A percentile compares a stretch with the other conserved stretches of the same genome.
These are phyloP conservation scores for Daldinia vernicosa DNA, from an alignment of 495 filamentous ascomycete species.

Conservation along the genomic window DNA sequence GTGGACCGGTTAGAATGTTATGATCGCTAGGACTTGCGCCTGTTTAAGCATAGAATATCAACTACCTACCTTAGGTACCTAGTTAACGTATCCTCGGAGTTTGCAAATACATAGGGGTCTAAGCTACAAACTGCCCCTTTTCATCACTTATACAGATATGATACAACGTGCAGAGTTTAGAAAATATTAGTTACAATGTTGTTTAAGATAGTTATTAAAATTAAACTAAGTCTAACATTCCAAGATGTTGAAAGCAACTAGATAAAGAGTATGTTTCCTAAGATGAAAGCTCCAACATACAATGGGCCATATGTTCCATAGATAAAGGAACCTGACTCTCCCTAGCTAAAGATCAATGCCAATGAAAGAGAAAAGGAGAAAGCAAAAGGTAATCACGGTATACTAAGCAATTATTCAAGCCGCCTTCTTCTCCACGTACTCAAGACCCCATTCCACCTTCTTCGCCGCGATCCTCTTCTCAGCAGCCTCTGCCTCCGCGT, in stretches of 20 bases:
- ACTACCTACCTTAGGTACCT: no score
- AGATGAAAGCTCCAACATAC: no score
- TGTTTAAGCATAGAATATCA: not conserved
- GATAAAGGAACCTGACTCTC: not conserved
- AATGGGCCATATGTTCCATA: no score
- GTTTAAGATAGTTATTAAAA: no score
- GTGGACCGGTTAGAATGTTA: not conserved
- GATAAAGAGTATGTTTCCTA: no score
- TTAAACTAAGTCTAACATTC: no score
- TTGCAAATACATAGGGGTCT: not conserved
- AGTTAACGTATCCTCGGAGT: no score
- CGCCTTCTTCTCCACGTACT: not conserved
- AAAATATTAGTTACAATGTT: no score
- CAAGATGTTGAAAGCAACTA: no score
- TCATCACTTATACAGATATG: not conserved
- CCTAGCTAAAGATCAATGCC: not conserved
- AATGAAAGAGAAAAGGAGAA: not conserved
- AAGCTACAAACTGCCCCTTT: not conserved
- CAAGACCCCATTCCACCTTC: not conserved
- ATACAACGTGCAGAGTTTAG: not conserved
- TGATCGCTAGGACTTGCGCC: not conserved
- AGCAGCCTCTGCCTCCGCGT: conserved; percentile 24
- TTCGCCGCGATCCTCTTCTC: conserved; percentile 18
- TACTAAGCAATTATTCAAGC: not conserved
- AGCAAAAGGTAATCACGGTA: not conserved